Evolutionary conservation across 2,329 filamentous ascomycete genomes (phyloP), one percentile per base, ranked within the genome.

Genomic region (Alternaria conjuncta): DNA sequence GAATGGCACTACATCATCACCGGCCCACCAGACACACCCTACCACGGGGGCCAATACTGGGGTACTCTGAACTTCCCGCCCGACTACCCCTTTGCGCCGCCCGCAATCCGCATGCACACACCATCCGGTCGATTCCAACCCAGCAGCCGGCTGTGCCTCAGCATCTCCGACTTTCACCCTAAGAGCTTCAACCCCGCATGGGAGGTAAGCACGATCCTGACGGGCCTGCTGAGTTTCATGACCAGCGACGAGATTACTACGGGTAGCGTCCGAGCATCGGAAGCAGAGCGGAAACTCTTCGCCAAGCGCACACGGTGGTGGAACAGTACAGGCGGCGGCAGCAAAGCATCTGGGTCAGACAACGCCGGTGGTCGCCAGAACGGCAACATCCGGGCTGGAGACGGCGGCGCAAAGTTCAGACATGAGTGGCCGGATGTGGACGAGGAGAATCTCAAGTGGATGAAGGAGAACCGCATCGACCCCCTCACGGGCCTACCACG

Each of bases 201-300:
- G 96, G 95, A 97, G 77, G 96, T 99, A 8, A 95, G 92, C 58
- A 99, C 96, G 0, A 99, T 99, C 68, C 84, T 99, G 15, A 96
- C 97, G 59, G 96, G 96, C 10, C 87, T 99, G 26, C 85, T 98
- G 66, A 96, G 92, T 43, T 99, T 99, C 82, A 99, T 99, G 96
- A 98, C 95, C 3, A 93, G 92, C 69, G 95, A 99, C 77, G 96
- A 99, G 83, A 97, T 98, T 92, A 99, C 96, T 0, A 98, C 96
- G 0, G 96, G 96, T 3, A 94, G 91, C 28, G 88, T 99, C 28
- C 90, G 90, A 6, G 92, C 90, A 18, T 91, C 88, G 0, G 88
- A 92, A 54, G 84, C 87, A 4, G 94, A 98, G 84, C 88, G 95
- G 65, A 91, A 89, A 78, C 87, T 90, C 73, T 88, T 94, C 54